Evolutionary conservation across 192 early-diverging fungal genomes (phyloP).

Genomic region (Coemansia sp.): DNA sequence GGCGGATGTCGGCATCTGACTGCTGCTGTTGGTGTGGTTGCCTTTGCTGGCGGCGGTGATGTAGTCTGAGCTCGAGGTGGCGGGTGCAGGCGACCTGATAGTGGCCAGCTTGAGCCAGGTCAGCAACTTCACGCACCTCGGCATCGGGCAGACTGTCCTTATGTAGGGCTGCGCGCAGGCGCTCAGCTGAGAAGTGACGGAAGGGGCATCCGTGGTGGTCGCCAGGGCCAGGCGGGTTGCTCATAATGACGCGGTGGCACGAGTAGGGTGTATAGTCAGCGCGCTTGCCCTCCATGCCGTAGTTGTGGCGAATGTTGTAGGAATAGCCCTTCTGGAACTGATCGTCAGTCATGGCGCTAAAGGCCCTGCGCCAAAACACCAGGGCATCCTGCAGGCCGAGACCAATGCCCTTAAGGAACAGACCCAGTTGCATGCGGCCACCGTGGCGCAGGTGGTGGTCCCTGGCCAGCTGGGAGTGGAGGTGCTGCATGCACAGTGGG

Average conservation of each 20-base stretch:
- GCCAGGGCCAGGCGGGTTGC: slow-evolving; percentile 74
- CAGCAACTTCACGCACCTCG: slow-evolving; percentile 67
- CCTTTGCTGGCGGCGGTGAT: slow-evolving; percentile 18
- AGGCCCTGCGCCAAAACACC: slow-evolving; percentile 88
- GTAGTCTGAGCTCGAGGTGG: slow-evolving; percentile 76
- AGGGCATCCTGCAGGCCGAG: slow-evolving; percentile 88
- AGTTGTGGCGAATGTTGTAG: slow-evolving; percentile 96
- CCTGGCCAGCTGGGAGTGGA: slow-evolving; percentile 69
- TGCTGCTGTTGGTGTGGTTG: slow-evolving; percentile 9
- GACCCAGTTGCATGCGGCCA: slow-evolving; percentile 87
- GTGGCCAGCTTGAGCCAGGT: slow-evolving; percentile 72
- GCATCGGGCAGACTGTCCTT: slow-evolving; percentile 62
- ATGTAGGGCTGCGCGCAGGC: slow-evolving; percentile 64
- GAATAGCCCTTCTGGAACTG: slow-evolving; percentile 93
- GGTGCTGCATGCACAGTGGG: slow-evolving; percentile 90
- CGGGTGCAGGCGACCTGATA: slow-evolving; percentile 94
- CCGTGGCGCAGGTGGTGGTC: slow-evolving; percentile 86
- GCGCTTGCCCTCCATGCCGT: slow-evolving; percentile 92
- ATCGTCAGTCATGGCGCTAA: slow-evolving; percentile 79
- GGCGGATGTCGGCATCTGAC: slow-evolving; percentile 11
- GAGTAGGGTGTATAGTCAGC: slow-evolving; percentile 77
- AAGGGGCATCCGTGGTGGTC: slow-evolving; percentile 98
- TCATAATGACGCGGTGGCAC: slow-evolving; percentile 87
- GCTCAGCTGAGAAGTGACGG: slow-evolving; percentile 72
- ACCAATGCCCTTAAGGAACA: slow-evolving; percentile 96